Evolutionary conservation across 306 rosid genomes (phyloP).

Genomic region (Vicia villosa): DNA sequence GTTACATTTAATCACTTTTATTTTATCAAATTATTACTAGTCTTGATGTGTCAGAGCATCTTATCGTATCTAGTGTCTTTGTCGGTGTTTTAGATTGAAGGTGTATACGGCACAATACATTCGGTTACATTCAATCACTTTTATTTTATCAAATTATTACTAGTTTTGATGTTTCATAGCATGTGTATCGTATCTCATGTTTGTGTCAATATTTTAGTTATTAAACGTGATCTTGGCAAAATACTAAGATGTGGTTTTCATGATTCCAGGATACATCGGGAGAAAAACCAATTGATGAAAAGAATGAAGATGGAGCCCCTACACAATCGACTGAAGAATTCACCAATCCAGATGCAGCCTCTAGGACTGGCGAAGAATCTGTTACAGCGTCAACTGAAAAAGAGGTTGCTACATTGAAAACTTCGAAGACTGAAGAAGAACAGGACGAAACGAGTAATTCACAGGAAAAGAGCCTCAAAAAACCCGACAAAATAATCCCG

Average conservation of each 20-base stretch:
- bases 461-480: slow-evolving; percentile 61
- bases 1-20: too few relatives aligned
- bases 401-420: slow-evolving; percentile 47
- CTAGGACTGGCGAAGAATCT: slow-evolving; percentile 44
- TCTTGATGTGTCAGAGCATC: too few relatives aligned
- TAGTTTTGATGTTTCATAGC: too few relatives aligned
- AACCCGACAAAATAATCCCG: slow-evolving; percentile 79
- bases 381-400: slow-evolving; percentile 48
- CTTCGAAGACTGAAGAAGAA: slow-evolving; percentile 60
- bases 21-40: too few relatives aligned
- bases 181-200: too few relatives aligned
- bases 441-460: slow-evolving; percentile 57
- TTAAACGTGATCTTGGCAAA: too few relatives aligned
- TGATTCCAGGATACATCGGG: slow-evolving; percentile 50
- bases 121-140: too few relatives aligned
- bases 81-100: too few relatives aligned
- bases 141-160: too few relatives aligned
- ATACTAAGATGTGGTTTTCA: slow-evolving; percentile 11
- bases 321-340: slow-evolving; percentile 24
- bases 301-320: slow-evolving; percentile 35
- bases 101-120: too few relatives aligned
- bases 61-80: too few relatives aligned
- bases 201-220: too few relatives aligned
- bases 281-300: slow-evolving; percentile 36
- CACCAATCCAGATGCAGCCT: slow-evolving; percentile 33